These are phyloP conservation scores for Ceratocystis destructans DNA, from an alignment of 2,329 filamentous ascomycete species.

Conservation along the genomic window DNA sequence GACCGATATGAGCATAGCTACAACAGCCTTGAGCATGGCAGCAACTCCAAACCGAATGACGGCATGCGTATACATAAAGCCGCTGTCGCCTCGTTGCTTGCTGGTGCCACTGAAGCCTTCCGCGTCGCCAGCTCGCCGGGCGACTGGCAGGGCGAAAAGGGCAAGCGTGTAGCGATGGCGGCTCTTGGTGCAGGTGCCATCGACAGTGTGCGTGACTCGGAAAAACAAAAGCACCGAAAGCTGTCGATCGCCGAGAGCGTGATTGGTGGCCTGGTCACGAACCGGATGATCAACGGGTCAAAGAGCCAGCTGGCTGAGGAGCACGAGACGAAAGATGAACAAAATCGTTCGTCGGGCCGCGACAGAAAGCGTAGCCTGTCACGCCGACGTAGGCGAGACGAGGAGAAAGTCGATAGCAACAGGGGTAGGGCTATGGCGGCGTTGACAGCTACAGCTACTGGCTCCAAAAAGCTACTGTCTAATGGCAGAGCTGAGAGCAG, in stretches of 20 bases:
- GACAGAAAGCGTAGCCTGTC: constrained; percentile 21
- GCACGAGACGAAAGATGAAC: constrained; percentile 36
- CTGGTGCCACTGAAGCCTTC: constrained; percentile 85
- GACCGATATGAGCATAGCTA: constrained; percentile 29
- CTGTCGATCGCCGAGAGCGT: constrained; percentile 76
- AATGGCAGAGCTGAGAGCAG: constrained; percentile 21
- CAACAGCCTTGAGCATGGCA: constrained; percentile 23
- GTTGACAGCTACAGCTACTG: constrained; percentile 47
- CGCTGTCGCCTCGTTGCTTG: constrained; percentile 78
- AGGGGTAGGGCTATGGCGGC: constrained; percentile 36
- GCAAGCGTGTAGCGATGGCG: constrained; percentile 79
- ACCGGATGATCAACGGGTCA: constrained; percentile 71
- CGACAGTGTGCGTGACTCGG: constrained; percentile 59
- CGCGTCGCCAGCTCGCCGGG: constrained; percentile 79
- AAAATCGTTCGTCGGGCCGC: constrained; percentile 23
- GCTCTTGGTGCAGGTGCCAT: constrained; percentile 76
- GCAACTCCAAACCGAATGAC: constrained; percentile 30
- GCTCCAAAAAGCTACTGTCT: constrained; percentile 41
- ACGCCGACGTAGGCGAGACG: constrained; percentile 24
- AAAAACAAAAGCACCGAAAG: constrained; percentile 67
- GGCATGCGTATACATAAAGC: constrained; percentile 66
- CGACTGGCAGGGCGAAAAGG: constrained; percentile 80
- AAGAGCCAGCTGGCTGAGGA: constrained; percentile 50
- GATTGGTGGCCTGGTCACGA: constrained; percentile 74
- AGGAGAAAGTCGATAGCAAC: constrained; percentile 31